Conservation (phyloP, 2,329 filamentous ascomycete genomes). For the Trematosphaeria pertusa region DNA sequence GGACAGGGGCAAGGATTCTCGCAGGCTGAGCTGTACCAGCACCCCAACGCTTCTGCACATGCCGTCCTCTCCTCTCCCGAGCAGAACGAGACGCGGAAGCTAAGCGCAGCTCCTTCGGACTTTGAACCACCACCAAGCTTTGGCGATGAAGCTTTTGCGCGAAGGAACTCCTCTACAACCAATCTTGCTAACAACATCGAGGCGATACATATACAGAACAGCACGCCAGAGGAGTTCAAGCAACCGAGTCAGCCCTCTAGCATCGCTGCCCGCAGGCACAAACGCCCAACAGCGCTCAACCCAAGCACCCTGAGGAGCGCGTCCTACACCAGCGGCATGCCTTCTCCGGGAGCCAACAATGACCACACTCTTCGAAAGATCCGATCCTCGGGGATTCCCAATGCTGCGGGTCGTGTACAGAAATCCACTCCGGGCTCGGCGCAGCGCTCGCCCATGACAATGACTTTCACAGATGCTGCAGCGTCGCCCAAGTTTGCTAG, state of each 20-base stretch:
- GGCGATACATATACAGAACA: conserved; percentile 46
- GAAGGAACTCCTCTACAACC: conserved; percentile 48
- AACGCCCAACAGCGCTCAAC: conserved; percentile 49
- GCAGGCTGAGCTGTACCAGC: conserved; percentile 43
- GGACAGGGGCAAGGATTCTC: conserved; percentile 30
- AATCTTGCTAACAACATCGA: conserved; percentile 49
- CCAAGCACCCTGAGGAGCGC: conserved; percentile 50
- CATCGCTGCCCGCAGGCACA: conserved; percentile 51
- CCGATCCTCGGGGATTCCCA: conserved; percentile 54
- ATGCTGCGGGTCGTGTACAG: conserved; percentile 54
- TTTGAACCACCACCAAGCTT: conserved; percentile 39
- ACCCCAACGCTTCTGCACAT: conserved; percentile 45
- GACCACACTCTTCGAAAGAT: conserved; percentile 56
- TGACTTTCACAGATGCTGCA: conserved; percentile 56
- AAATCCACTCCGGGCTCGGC: conserved; percentile 54
- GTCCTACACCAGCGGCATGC: conserved; percentile 51
- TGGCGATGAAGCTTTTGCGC: conserved; percentile 39
- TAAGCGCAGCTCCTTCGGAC: conserved; percentile 40
- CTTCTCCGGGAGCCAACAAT: conserved; percentile 46
- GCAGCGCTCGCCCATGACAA: conserved; percentile 56
- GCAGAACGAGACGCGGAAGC: conserved; percentile 33
- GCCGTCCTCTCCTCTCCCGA: conserved; percentile 44
- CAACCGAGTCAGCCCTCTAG: conserved; percentile 48
- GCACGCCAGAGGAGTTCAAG: conserved; percentile 44
- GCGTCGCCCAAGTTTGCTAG: conserved; percentile 55